Percentiles rank a stretch among this genome's conserved stretches.
These are phyloP conservation scores for Priceomyces melissophilus DNA, from an alignment of 805 yeast genomes.

Conservation along the genomic window DNA sequence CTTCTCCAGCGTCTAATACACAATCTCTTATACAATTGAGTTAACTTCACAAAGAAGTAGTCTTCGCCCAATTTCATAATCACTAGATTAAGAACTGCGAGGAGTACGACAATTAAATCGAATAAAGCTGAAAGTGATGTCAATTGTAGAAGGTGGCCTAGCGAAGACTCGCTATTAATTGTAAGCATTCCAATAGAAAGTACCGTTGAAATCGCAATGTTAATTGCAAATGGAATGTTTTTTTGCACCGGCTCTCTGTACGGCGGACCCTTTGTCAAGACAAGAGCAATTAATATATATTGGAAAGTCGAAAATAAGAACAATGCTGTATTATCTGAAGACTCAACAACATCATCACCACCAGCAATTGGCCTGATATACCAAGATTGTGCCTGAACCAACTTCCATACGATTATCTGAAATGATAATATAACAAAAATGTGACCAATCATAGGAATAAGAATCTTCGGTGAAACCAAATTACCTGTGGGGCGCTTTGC, in stretches of 20 bases:
- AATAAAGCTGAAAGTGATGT: slow-evolving; percentile 54
- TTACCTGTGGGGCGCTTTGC: slow-evolving; percentile 90
- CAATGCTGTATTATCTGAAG: slow-evolving; percentile 85
- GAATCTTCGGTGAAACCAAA: slow-evolving; percentile 81
- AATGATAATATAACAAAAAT: slow-evolving; percentile 60
- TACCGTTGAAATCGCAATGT: slow-evolving; percentile 48
- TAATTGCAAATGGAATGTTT: slow-evolving; percentile 68
- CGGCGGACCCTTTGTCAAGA: slow-evolving; percentile 92
- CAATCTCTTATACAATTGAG: slow-evolving; percentile 35
- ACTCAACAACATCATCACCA: slow-evolving; percentile 72
- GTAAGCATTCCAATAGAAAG: slow-evolving; percentile 55
- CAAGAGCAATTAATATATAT: slow-evolving; percentile 77
- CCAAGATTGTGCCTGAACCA: slow-evolving; percentile 63
- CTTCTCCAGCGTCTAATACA: slow-evolving; percentile 26
- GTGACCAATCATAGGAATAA: slow-evolving; percentile 78
- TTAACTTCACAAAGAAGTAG: slow-evolving; percentile 38
- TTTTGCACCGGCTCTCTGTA: slow-evolving; percentile 72
- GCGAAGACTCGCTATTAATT: slow-evolving; percentile 45
- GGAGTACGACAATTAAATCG: slow-evolving; percentile 46
- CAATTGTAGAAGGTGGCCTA: slow-evolving; percentile 74
- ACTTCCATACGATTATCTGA: slow-evolving; percentile 67
- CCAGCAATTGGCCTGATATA: slow-evolving; percentile 79
- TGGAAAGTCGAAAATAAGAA: slow-evolving; percentile 84
- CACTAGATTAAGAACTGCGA: slow-evolving; percentile 49
- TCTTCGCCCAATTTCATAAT: slow-evolving; percentile 46